Base-by-base conservation (phyloP, 2,329 filamentous ascomycete species). In the Aspergillus oerlinghausenensis region DNA sequence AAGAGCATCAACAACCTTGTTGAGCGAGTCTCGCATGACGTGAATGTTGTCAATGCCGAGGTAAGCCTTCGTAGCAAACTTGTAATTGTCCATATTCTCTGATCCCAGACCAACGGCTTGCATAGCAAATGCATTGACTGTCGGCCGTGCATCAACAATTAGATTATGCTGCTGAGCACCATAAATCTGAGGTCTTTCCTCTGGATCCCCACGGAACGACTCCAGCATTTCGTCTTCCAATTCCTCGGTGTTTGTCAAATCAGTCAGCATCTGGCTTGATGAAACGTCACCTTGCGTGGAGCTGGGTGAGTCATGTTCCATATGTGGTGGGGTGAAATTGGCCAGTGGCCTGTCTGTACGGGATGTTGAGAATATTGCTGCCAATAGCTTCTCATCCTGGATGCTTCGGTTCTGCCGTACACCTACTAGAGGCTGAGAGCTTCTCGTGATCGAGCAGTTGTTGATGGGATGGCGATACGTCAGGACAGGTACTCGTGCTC, bases 31-130 rank as follows among this genome's bases (percentile, higher is more conserved):
- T 56, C 94, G 84, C 94, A 99, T 99, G 60, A 97, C 92, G 69
- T 99, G 94, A 58, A 99, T 97, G 71, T 99, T 99, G 72, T 95
- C 93, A 67, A 99, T 99, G 60, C 90, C 94, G 55, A 99, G 82
- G 70, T 95, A 99, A 29, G 88, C 88, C 74, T 97, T 96, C 57
- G 88, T 88, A 17, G 92, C 91, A 67, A 92, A 93, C 60, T 88
- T 90, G 77, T 99, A 99, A 74, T 96, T 89, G 62, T 96, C 90
- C 90, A 97, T 97, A 67, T 97, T 96, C 74, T 99, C 94, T 0
- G 93, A 96, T 2, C 94, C 94, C 71, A 92, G 86, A 6, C 94
- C 94, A 61, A 93, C 87, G 3, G 92, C 90, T 72, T 97, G 92
- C 83, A 97, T 97, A 6, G 92, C 92, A 64, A 92, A 86, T 21